These are phyloP conservation scores for Craterostigma plantagineum DNA, from an alignment of 257 asterid species.

Conservation along the genomic window DNA sequence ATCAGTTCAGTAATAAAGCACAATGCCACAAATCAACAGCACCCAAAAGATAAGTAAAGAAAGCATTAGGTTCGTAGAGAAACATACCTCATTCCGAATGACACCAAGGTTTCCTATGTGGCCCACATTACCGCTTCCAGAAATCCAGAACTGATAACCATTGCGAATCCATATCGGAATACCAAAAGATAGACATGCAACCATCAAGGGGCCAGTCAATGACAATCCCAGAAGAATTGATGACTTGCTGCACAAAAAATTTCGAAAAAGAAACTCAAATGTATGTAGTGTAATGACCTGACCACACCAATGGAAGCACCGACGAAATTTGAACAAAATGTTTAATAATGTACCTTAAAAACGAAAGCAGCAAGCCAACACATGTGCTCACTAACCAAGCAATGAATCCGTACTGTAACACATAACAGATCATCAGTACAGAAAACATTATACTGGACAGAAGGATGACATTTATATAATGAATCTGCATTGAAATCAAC, in stretches of 20 bases:
- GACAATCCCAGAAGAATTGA: slow-evolving; percentile 94
- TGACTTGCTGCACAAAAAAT: slow-evolving; percentile 66
- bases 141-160: slow-evolving; percentile 78
- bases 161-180: slow-evolving; percentile 89
- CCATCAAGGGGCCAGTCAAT: slow-evolving; percentile 91
- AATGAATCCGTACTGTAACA: slow-evolving; percentile 76
- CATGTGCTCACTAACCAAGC: slow-evolving; percentile 97
- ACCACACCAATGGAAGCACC: background rate
- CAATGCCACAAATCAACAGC: too few species aligned
- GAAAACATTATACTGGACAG: background rate
- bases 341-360: slow-evolving; percentile 61
- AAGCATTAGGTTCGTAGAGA: background rate
- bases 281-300: slow-evolving; percentile 1
- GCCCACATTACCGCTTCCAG: slow-evolving; percentile 34
- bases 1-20: too few species aligned
- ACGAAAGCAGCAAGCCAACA: slow-evolving; percentile 91
- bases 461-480: background rate
- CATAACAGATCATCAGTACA: slow-evolving; percentile 9
- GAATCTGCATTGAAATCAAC: too few species aligned
- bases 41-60: too few species aligned
- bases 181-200: slow-evolving; percentile 90
- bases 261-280: slow-evolving; percentile 8
- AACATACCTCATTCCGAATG: slow-evolving; percentile 51
- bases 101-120: slow-evolving; percentile 37
- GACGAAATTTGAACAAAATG: too few species aligned